These are phyloP conservation scores for thale cress (Arabidopsis thaliana) DNA, from an alignment of 345 rosid genomes.

Conservation along the genomic window TAIR10.1 NC_003071.7:487501-488000, in stretches of 20 bases:
- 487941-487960: slow-evolving; percentile 93
- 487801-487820: neutral
- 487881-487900: slow-evolving; percentile 78
- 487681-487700: neutral
- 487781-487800: neutral
- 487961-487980: slow-evolving; percentile 95
- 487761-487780: neutral
- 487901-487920: slow-evolving; percentile 75
- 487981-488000: slow-evolving; percentile 88
- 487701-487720: slow-evolving; percentile 1
- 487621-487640: neutral
- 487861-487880: slow-evolving; percentile 84
- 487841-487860: slow-evolving; percentile 50
- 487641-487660: neutral
- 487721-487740: neutral
- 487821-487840: slow-evolving; percentile 6
- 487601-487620: neutral
- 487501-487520: slow-evolving; percentile 36
- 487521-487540: neutral
- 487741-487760: slow-evolving; percentile 18
- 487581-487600: slow-evolving; percentile 54
- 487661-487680: slow-evolving; percentile 16
- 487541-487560: slow-evolving; percentile 69
- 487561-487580: slow-evolving; percentile 56
- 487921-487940: slow-evolving; percentile 97